A percentile compares a stretch with the other conserved stretches of the same genome.
These are phyloP conservation scores for Chloranthus sessilifolius DNA, from an alignment of 164 flowering plant genomes.

Conservation along the genomic window DNA sequence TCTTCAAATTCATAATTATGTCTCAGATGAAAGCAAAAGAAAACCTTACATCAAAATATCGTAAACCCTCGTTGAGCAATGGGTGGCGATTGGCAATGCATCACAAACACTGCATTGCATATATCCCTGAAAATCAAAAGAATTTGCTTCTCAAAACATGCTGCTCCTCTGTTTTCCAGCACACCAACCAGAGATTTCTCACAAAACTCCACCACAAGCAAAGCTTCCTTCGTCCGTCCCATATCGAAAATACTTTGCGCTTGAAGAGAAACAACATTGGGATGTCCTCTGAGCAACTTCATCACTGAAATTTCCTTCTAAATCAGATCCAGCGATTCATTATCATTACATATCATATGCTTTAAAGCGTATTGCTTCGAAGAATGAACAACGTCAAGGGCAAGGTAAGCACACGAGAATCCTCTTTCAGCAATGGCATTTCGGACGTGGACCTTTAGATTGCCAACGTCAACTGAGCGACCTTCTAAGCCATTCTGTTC, in stretches of 20 bases:
- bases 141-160: conserved; percentile 76
- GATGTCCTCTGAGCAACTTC: conserved; percentile 86
- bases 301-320: conserved; percentile 85
- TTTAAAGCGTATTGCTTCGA: conserved; percentile 93
- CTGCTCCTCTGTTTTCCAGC: conserved; percentile 87
- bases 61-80: too few species aligned
- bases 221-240: conserved; percentile 91
- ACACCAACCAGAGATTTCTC: conserved; percentile 91
- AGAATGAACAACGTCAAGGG: conserved; percentile 54
- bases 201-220: conserved; percentile 92
- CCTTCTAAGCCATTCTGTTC: conserved; percentile 91
- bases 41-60: too few species aligned
- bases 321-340: conserved; percentile 69
- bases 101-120: conserved; percentile 95
- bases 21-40: too few species aligned
- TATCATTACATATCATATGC: conserved; percentile 90
- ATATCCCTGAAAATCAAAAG: conserved; percentile 81
- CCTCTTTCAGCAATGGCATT: conserved; percentile 94
- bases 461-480: conserved; percentile 73
- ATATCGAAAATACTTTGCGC: conserved; percentile 67
- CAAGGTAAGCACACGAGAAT: conserved; percentile 90
- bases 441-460: conserved; percentile 67
- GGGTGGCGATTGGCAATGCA: conserved; percentile 92
- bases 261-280: conserved; percentile 73
- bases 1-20: too few species aligned